phyloP scores from a whole-genome alignment of 2,329 filamentous ascomycete species.

The Lachnellula arida region DNA sequence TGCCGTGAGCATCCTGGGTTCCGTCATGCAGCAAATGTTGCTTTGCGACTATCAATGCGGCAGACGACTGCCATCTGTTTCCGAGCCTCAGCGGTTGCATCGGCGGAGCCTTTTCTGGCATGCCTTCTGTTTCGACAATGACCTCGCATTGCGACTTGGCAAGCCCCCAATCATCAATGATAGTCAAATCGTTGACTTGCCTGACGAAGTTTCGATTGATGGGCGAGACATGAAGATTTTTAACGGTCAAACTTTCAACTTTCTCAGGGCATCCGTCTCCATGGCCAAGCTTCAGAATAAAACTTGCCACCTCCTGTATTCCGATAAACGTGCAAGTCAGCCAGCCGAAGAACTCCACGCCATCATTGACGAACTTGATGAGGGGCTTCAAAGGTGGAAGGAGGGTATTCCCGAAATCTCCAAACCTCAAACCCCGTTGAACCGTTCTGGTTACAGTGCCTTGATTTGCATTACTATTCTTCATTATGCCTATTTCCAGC shows the following conservation, averaged over 20 bases:
- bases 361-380: slow-evolving; percentile 12
- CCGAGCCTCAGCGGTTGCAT: neutral
- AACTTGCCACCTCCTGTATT: neutral
- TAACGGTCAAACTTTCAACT: slow-evolving; percentile 1
- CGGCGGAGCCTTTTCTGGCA: slow-evolving; percentile 9
- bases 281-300: slow-evolving; percentile 8
- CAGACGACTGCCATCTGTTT: neutral
- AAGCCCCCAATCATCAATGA: slow-evolving; percentile 3
- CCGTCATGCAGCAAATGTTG: slow-evolving; percentile 12
- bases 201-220: slow-evolving; percentile 1
- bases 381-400: slow-evolving; percentile 13
- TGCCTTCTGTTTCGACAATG: slow-evolving; percentile 6
- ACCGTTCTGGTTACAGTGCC: neutral
- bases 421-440: slow-evolving; percentile 3
- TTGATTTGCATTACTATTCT: slow-evolving; percentile 11
- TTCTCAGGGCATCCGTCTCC: slow-evolving; percentile 5
- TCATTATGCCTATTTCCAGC: slow-evolving; percentile 15
- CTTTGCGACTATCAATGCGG: slow-evolving; percentile 5
- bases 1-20: slow-evolving; percentile 6
- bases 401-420: slow-evolving; percentile 8
- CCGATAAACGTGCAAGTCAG: neutral
- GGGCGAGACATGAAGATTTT: neutral
- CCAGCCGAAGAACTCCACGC: slow-evolving; percentile 6
- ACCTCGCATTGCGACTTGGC: slow-evolving; percentile 8
- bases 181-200: slow-evolving; percentile 1